A percentile compares a stretch with the other conserved stretches of the same genome.
phyloP scores from a whole-genome alignment of 2,329 filamentous ascomycete species.

The Hypoxylon sp. region DNA sequence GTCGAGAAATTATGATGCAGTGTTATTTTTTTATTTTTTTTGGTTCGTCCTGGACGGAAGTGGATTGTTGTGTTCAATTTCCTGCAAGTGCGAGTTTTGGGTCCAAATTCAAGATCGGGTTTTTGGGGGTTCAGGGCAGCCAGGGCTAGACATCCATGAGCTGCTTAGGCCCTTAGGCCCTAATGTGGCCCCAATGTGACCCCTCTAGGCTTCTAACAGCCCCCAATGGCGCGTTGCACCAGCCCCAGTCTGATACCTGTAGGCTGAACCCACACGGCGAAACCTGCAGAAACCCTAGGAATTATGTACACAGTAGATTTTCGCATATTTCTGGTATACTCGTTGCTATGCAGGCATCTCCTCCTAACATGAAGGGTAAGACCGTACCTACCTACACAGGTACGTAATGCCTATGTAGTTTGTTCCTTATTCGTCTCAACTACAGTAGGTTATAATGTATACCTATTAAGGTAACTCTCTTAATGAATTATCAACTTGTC shows the following conservation, averaged over 20 bases:
- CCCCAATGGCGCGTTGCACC: constrained; percentile 13
- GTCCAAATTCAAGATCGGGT: constrained; percentile 23
- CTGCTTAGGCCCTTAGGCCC: constrained; percentile 21
- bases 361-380: no score
- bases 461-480: no score
- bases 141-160: no score
- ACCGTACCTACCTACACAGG: no score
- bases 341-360: no score
- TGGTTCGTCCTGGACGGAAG: constrained; percentile 11
- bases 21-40: no score
- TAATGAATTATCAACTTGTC: neutral
- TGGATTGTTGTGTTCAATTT: constrained; percentile 26
- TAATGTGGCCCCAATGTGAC: constrained; percentile 6
- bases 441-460: no score
- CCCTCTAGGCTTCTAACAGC: no score
- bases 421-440: no score
- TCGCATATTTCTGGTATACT: neutral
- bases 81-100: constrained; percentile 34
- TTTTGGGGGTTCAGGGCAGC: constrained; percentile 23
- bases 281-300: constrained; percentile 35
- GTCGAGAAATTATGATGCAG: constrained; percentile 17
- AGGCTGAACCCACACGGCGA: constrained; percentile 24
- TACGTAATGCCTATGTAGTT: no score
- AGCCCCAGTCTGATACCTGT: constrained; percentile 4
- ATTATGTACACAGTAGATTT: constrained; percentile 6